Base-by-base conservation (phyloP, 1,284 basidiomycete species). In the Melanopsichium pennsylvanicum region DNA sequence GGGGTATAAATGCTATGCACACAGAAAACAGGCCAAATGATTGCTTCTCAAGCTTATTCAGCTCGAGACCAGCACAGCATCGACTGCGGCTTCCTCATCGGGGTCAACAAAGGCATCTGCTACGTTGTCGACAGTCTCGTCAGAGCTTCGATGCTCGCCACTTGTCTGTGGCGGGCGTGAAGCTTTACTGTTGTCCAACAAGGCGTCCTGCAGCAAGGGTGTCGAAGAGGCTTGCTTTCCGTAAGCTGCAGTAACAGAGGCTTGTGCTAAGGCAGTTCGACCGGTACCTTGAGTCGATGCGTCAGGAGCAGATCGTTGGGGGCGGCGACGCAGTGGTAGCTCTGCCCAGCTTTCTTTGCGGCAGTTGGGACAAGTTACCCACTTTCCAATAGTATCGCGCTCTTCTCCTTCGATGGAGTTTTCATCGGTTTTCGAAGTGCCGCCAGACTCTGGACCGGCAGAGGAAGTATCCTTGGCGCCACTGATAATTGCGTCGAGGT, bases 331-430 rank as follows among this genome's bases (percentile, higher is more conserved):
- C 16, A 67, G 43, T 9, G 78, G 78, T 13, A 79, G 45, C 26
- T 70, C 49, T 1, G 73, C 76, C 76, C 76, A 79, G 18, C 60
- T 63, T 37, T 78, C 74, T 22, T 70, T 69, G n/a, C 76, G 52
- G 43, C 76, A 79, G 5, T 61, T 34, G 0, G 76, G 68, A 35
- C 78, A 80, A 23, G 39, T 70, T 23, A 80, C 72, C 78, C 78
- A 80, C 35, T 76, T 77, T 16, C 78, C 77, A 0, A 74, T 56
- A 11, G 67, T 70, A 22, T 58, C 33, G 7, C 49, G 56, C 19
- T 64, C 63, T 8, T 66, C 60, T 4, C 45, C 47, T 3, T 51
- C 47, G 19, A 34, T 21, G 9, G 51, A 39, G 7, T 7, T 21
- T 38, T 55, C 31, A 10, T 57, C 54, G n/a, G 47, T 8, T 18